These are phyloP conservation scores for Pyricularia sp. DNA, from an alignment of 2,329 filamentous ascomycete genomes.

Conservation along the genomic window DNA sequence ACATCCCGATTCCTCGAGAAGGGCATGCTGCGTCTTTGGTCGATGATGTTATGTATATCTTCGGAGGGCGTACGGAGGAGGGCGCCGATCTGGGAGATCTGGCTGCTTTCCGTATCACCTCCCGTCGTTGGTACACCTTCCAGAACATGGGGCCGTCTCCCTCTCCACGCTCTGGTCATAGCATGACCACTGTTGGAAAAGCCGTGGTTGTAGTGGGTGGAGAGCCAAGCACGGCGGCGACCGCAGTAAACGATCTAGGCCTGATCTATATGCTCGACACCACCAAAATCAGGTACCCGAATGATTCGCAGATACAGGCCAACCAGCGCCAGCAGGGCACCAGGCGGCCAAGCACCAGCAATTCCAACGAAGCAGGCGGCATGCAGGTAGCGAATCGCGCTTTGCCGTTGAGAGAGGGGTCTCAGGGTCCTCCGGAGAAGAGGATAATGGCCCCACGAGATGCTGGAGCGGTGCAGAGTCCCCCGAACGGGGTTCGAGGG, in stretches of 20 bases:
- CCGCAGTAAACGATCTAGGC: slow-evolving; percentile 74
- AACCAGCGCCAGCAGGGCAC: slow-evolving; percentile 10
- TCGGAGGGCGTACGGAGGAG: slow-evolving; percentile 91
- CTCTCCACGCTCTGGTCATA: slow-evolving; percentile 87
- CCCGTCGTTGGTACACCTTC: slow-evolving; percentile 95
- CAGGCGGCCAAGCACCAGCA: slow-evolving; percentile 21
- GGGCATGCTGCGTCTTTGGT: slow-evolving; percentile 90
- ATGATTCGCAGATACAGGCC: slow-evolving; percentile 48
- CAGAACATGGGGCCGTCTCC: slow-evolving; percentile 98
- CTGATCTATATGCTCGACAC: slow-evolving; percentile 91
- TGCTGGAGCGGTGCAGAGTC: slow-evolving; percentile 22
- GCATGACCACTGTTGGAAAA: slow-evolving; percentile 93
- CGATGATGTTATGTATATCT: slow-evolving; percentile 98
- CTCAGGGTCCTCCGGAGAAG: slow-evolving; percentile 41
- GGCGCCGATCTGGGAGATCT: slow-evolving; percentile 87
- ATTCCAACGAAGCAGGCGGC: slow-evolving; percentile 12
- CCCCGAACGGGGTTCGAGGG: slow-evolving; percentile 29
- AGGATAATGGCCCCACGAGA: slow-evolving; percentile 29
- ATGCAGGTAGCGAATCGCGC: slow-evolving; percentile 22
- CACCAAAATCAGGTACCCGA: slow-evolving; percentile 86
- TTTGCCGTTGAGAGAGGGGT: slow-evolving; percentile 38
- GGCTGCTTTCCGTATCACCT: slow-evolving; percentile 66
- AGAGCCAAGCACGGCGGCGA: slow-evolving; percentile 81
- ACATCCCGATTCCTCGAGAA: slow-evolving; percentile 88
- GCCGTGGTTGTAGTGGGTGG: slow-evolving; percentile 87